These are phyloP conservation scores for Dictyostelium discoideum DNA, from an alignment of 78 protist species.

Conservation along the genomic window dicty_2.7 NC_007091.3:3770501-3771000, in stretches of 20 bases:
- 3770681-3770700: neutral
- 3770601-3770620: too few relatives aligned
- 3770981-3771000: slow-evolving; percentile 20
- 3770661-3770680: neutral
- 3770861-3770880: neutral
- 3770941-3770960: too few relatives aligned
- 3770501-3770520: neutral
- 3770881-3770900: neutral
- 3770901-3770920: too few relatives aligned
- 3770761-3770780: slow-evolving; percentile 41
- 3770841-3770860: neutral
- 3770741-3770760: slow-evolving; percentile 24
- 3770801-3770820: neutral
- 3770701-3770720: too few relatives aligned
- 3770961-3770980: too few relatives aligned
- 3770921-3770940: too few relatives aligned
- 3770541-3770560: neutral
- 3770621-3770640: slow-evolving; percentile 40
- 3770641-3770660: slow-evolving; percentile 62
- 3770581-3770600: neutral
- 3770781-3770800: slow-evolving; percentile 30
- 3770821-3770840: slow-evolving; percentile 7
- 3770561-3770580: neutral
- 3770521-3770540: neutral
- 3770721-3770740: too few relatives aligned